Conservation (phyloP, 148 eudicot species). For the Diospyros lotus region DNA sequence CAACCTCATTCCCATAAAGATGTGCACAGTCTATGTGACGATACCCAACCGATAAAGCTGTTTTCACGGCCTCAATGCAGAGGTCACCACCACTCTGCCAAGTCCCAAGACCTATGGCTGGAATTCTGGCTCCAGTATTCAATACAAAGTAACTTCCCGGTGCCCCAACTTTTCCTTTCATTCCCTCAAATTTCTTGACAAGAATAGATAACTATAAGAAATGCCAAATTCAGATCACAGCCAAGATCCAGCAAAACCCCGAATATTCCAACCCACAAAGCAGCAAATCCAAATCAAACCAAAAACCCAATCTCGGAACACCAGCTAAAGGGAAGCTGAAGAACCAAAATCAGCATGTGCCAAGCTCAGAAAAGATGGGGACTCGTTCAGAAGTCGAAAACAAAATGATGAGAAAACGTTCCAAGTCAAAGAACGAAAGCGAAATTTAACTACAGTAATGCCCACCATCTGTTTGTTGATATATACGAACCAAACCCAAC, state of each 20-base stretch:
- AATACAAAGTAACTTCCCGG: constrained; percentile 20
- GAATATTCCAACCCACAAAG: not conserved
- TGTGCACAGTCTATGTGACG: constrained; percentile 33
- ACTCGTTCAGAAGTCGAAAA: not conserved
- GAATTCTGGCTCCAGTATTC: constrained; percentile 29
- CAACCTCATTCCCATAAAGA: constrained; percentile 32
- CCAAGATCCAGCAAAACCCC: not conserved
- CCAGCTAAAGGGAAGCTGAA: not conserved
- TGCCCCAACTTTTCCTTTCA: constrained; percentile 28
- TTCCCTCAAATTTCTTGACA: constrained; percentile 1
- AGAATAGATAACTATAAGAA: not conserved
- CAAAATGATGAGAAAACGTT: not conserved
- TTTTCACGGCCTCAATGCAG: constrained; percentile 26
- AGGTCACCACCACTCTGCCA: constrained; percentile 36
- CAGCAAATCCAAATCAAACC: constrained; percentile 1
- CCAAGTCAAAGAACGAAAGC: constrained; percentile 1
- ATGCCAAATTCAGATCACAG: not conserved
- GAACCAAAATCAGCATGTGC: not conserved
- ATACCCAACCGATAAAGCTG: constrained; percentile 23
- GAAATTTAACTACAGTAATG: not conserved
- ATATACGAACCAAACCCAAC: constrained; percentile 7
- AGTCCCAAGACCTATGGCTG: constrained; percentile 34
- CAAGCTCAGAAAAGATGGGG: constrained; percentile 6
- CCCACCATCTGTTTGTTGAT: constrained; percentile 10
- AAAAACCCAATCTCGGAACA: not conserved